These are phyloP conservation scores for Neurospora sp. DNA, from an alignment of 495 filamentous ascomycete genomes.

Conservation along the genomic window DNA sequence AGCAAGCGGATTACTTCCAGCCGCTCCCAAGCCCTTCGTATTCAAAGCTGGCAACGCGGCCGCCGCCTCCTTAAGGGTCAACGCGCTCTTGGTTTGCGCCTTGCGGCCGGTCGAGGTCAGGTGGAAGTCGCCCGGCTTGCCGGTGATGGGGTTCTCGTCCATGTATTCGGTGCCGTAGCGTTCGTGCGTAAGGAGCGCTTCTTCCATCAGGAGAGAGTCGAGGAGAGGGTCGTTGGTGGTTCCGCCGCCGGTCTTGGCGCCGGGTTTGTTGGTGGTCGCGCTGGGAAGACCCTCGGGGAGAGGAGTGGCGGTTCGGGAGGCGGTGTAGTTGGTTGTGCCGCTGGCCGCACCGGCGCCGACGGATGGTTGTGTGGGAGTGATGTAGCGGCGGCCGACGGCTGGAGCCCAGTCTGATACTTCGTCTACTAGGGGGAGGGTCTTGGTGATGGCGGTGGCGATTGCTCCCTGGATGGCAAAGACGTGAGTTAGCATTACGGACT, in stretches of 20 bases:
- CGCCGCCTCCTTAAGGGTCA: background rate
- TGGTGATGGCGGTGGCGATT: slow-evolving; percentile 60
- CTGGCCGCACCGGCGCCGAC: slow-evolving; percentile 7
- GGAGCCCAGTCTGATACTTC: slow-evolving; percentile 63
- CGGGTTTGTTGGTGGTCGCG: slow-evolving; percentile 53
- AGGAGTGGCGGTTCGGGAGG: slow-evolving; percentile 9
- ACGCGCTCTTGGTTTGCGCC: slow-evolving; percentile 15
- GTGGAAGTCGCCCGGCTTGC: slow-evolving; percentile 79
- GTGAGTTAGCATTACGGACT: background rate
- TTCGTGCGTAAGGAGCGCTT: slow-evolving; percentile 55
- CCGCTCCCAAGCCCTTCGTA: slow-evolving; percentile 14
- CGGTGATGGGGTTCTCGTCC: slow-evolving; percentile 82
- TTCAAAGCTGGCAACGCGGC: slow-evolving; percentile 22
- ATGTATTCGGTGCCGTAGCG: slow-evolving; percentile 70
- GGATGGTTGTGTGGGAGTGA: slow-evolving; percentile 31
- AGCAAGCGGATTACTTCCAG: slow-evolving; percentile 24
- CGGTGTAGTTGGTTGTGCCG: slow-evolving; percentile 22
- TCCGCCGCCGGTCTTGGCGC: slow-evolving; percentile 18
- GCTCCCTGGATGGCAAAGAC: slow-evolving; percentile 19
- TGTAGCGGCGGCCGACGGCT: slow-evolving; percentile 63
- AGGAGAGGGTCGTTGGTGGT: slow-evolving; percentile 23
- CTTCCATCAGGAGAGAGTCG: slow-evolving; percentile 49
- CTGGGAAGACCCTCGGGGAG: slow-evolving; percentile 28
- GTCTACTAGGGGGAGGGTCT: slow-evolving; percentile 46
- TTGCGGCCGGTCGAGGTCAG: slow-evolving; percentile 51